These are phyloP conservation scores for Colletotrichum sp. DNA, from an alignment of 2,329 filamentous ascomycete species.

Conservation along the genomic window DNA sequence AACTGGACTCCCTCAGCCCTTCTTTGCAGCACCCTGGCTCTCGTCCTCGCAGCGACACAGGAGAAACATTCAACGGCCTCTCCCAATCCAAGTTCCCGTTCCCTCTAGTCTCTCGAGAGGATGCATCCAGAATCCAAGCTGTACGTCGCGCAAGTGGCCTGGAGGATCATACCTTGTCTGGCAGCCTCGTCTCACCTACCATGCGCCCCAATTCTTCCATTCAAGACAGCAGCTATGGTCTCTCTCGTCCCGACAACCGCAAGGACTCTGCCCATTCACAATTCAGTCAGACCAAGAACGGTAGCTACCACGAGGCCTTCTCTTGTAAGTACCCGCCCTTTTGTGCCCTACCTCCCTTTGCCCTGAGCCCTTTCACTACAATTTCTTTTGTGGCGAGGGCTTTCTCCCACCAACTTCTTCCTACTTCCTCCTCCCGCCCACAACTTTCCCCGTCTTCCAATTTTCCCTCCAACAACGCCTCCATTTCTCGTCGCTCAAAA, in stretches of 20 bases:
- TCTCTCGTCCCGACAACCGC: background rate
- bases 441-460: background rate
- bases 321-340: constrained; percentile 5
- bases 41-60: background rate
- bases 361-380: background rate
- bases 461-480: background rate
- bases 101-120: constrained; percentile 7
- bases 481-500: background rate
- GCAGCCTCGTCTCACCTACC: background rate
- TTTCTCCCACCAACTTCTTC: background rate
- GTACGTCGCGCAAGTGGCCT: constrained; percentile 21
- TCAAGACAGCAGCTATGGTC: background rate
- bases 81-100: constrained; percentile 3
- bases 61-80: background rate
- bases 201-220: background rate
- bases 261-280: constrained; percentile 4
- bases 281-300: constrained; percentile 3
- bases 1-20: background rate
- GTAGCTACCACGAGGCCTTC: background rate
- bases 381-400: background rate
- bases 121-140: constrained; percentile 14
- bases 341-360: background rate
- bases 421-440: background rate
- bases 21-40: background rate
- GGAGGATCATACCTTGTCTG: constrained; percentile 22